Evolutionary conservation across 2,329 filamentous ascomycete species (phyloP), one percentile per base, ranked within the genome.

Genomic region (Colletotrichum lentis): DNA sequence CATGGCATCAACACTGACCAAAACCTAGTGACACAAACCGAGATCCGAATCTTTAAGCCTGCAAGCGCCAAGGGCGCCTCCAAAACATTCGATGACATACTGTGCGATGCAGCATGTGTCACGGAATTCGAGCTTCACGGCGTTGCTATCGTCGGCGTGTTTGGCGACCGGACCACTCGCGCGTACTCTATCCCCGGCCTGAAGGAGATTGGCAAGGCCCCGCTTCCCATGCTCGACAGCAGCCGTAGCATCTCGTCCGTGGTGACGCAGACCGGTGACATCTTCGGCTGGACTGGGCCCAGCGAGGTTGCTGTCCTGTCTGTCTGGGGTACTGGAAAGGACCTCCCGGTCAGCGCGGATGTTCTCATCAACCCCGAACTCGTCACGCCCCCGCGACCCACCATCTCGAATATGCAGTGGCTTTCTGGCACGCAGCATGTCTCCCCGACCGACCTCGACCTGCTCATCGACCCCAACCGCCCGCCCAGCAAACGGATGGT

Each of bases 321-420:
- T 68, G 87, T 94, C 14, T 98, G 94, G 89, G 95, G 94, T 16
- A 87, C 88, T 1, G 92, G 91, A 4, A 83, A 89, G 69, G 79
- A 83, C 35, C 80, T 92, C 69, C 87, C 85, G 67, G 88, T 85
- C 60, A 83, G 82, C 0, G 80, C 87, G n/a, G 94, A 97, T 76
- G 88, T 84, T 8, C 83, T 99, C 3, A 88, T 92, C 78, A 97
- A 98, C 76, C 89, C 92, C 0, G 84, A 91, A 66, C 86, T 92
- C 0, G 76, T 86, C 18, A 85, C 91, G 24, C 95, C 94, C 2
- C 85, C 93, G 14, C 88, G 96, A 2, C 96, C 96, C 1, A 97
- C 94, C 0, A 99, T 99, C 69, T 96, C 92, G 22, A 97, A 96
- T 74, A 80, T 99, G 44, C 94, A 98, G 79, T 99, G 96, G 96